Evolutionary conservation across 2,329 filamentous ascomycete genomes (phyloP).

Genomic region (Colletotrichum abscissum): DNA sequence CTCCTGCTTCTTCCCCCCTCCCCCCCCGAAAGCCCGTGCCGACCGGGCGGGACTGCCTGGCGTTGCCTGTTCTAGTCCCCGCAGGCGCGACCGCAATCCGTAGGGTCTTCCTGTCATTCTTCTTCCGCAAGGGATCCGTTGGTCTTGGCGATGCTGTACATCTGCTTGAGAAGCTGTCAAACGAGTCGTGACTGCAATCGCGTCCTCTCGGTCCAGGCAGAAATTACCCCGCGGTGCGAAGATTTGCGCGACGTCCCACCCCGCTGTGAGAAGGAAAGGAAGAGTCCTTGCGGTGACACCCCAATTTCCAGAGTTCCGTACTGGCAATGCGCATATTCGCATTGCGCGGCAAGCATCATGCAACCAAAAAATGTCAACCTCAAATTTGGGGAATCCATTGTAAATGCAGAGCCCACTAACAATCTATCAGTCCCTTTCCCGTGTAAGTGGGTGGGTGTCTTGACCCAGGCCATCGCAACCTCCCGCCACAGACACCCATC

Average conservation of each 20-base stretch:
- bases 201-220: not conserved
- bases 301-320: not conserved
- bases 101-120: not conserved
- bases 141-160: not conserved
- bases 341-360: not conserved
- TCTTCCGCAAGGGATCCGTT: not conserved
- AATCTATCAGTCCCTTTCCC: not conserved
- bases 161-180: too few relatives aligned
- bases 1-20: not conserved
- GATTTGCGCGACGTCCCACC: not conserved
- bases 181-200: too few relatives aligned
- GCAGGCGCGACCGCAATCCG: not conserved
- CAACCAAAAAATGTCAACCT: not conserved
- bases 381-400: not conserved
- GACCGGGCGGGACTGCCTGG: not conserved
- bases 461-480: slow-evolving; percentile 18
- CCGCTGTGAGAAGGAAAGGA: not conserved
- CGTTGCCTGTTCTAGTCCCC: not conserved
- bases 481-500: not conserved
- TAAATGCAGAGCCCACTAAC: not conserved
- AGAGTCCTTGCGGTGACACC: not conserved
- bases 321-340: not conserved
- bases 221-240: not conserved
- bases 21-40: not conserved
- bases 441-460: not conserved